Evolutionary conservation across 164 flowering plant genomes (phyloP).

Genomic region (Protea cynaroides): DNA sequence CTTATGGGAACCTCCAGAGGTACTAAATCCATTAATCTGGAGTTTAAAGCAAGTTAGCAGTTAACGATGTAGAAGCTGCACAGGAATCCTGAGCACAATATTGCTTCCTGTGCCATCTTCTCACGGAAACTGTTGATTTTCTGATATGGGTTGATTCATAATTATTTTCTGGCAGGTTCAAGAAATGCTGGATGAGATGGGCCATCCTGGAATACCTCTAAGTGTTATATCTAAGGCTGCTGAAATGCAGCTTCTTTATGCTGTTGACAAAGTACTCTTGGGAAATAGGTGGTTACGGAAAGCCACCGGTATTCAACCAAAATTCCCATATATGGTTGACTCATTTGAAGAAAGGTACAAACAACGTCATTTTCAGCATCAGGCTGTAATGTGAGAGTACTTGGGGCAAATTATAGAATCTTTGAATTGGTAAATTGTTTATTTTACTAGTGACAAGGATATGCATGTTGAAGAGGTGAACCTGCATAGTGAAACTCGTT

Average conservation of each 20-base stretch:
- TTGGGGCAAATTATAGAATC: too few species aligned
- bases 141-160: neutral
- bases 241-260: constrained; percentile 71
- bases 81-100: neutral
- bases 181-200: constrained; percentile 81
- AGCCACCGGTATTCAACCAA: constrained; percentile 95
- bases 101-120: neutral
- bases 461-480: too few species aligned
- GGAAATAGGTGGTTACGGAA: constrained; percentile 92
- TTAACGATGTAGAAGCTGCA: neutral
- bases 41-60: neutral
- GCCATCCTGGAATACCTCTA: constrained; percentile 68
- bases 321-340: constrained; percentile 84
- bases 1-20: constrained; percentile 91
- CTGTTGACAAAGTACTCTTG: constrained; percentile 75
- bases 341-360: constrained; percentile 83
- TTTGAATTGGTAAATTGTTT: too few species aligned
- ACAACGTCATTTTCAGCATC: too few species aligned
- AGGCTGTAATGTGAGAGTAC: too few species aligned
- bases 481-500: too few species aligned
- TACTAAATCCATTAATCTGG: constrained; percentile 14
- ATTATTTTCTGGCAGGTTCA: constrained; percentile 50
- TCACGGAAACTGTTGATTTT: neutral
- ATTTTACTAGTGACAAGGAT: too few species aligned
- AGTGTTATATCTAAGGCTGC: constrained; percentile 91